Base-by-base conservation (phyloP, 1,284 basidiomycete genomes). In the Malassezia vespertilionis region DNA sequence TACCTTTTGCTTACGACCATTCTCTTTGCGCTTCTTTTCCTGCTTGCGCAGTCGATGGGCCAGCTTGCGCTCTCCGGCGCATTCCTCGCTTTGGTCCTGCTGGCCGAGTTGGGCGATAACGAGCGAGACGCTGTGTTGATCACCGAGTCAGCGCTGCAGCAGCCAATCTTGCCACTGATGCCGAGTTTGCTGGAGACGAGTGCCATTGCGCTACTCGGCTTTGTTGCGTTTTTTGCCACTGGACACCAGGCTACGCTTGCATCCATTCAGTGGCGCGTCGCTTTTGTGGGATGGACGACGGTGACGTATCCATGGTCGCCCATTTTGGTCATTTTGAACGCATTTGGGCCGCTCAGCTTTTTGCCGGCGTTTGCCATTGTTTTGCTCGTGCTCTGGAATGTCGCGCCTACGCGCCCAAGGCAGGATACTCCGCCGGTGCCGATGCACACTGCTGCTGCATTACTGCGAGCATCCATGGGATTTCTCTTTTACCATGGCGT, bases 191-290 rank as follows among this genome's bases (percentile, higher is more conserved):
- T 54, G 6, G 64, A 67, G 32, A 41, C 50, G 7, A 31, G 33
- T 2, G 49, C 47, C 0, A n/a, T 65, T 7, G 46, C 44, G n/a
- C 53, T 69, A 9, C 33, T 65, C 2, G 50, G 49, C 15, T 52
- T 52, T 41, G 76, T 85, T 44, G 72, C 78, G 7, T 96, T 91
- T 77, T 87, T 85, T 69, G 75, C 79, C 0, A 93, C 90, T 0
- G 91, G 91, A 1, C 91, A 97, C 66, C 89, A 96, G 72, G 78
- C 88, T 0, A 83, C 83, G 0, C 77, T 97, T 33, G 78, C 86
- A 1, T 82, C 85, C 7, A 82, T 99, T 45, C 90, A 97, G 64
- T 99, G 93, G 93, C 91, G 95, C 69, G 73, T 82, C 0, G 90
- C 86, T 0, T 97, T 96, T 72, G 70, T 79, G 57, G 63, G 63